These are phyloP conservation scores for Gypsophila paniculata DNA, from an alignment of 179 eudicot genomes.

Conservation along the genomic window DNA sequence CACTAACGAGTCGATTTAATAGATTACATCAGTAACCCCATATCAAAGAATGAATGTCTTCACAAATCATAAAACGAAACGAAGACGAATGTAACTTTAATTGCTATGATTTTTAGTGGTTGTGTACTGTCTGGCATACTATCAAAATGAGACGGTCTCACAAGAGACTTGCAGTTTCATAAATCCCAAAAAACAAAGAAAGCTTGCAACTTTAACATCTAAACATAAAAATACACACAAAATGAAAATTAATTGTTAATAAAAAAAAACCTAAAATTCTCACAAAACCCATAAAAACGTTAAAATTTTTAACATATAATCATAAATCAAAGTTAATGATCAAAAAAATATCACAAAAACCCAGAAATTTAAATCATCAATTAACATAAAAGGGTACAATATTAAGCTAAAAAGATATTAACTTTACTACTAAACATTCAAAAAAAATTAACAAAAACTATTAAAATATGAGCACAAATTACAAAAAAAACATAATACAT, in stretches of 20 bases:
- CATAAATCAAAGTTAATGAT: not conserved
- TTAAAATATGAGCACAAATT: too few species aligned
- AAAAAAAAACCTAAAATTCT: not conserved
- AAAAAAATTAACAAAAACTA: too few species aligned
- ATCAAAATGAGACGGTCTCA: too few species aligned
- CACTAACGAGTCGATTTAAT: not conserved
- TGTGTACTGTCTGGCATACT: too few species aligned
- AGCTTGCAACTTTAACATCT: not conserved
- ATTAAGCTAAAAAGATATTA: not conserved
- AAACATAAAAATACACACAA: not conserved
- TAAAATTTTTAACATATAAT: too few species aligned
- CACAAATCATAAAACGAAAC: not conserved
- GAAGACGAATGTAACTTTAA: too few species aligned
- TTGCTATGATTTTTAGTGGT: too few species aligned
- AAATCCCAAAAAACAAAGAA: not conserved
- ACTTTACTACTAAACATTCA: too few species aligned
- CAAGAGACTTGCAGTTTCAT: too few species aligned
- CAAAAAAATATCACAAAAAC: not conserved
- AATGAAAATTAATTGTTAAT: not conserved
- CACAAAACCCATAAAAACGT: too few species aligned
- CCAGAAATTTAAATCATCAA: not conserved
- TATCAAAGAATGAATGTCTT: too few species aligned
- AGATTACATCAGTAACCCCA: not conserved
- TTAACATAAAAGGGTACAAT: not conserved
- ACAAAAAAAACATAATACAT: too few species aligned